Percentiles rank a stretch among this genome's conserved stretches.
phyloP scores from a whole-genome alignment of 2,329 filamentous ascomycete genomes.

The Alternaria hordeiaustralica region DNA sequence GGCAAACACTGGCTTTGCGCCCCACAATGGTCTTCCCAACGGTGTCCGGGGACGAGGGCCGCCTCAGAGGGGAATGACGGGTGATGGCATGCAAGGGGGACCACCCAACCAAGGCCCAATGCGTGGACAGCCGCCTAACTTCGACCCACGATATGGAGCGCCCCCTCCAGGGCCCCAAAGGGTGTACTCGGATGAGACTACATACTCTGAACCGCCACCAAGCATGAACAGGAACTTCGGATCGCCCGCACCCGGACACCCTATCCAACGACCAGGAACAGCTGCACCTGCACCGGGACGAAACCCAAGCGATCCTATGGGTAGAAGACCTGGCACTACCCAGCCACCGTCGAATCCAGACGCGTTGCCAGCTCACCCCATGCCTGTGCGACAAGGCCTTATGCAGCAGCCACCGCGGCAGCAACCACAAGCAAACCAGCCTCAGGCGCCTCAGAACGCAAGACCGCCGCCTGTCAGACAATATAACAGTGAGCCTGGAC shows the following conservation, averaged over 20 bases:
- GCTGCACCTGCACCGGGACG: constrained; percentile 38
- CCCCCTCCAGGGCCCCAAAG: constrained; percentile 41
- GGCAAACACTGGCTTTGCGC: constrained; percentile 49
- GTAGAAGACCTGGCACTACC: constrained; percentile 49
- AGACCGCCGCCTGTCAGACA: constrained; percentile 62
- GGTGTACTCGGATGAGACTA: constrained; percentile 43
- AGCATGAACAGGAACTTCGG: constrained; percentile 39
- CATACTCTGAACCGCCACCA: constrained; percentile 45
- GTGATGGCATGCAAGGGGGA: constrained; percentile 17
- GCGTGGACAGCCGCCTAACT: constrained; percentile 26
- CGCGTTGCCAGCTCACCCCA: constrained; percentile 62
- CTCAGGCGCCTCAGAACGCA: constrained; percentile 27
- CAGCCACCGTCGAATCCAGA: constrained; percentile 58
- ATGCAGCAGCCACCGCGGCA: constrained; percentile 42
- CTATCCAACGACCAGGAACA: constrained; percentile 40
- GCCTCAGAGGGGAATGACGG: constrained; percentile 28
- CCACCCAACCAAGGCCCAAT: constrained; percentile 26
- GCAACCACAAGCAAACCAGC: constrained; percentile 29
- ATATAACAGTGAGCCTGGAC: constrained; percentile 54
- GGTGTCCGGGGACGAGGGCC: constrained; percentile 38
- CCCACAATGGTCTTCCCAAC: constrained; percentile 29
- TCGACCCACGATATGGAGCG: constrained; percentile 38
- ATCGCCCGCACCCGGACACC: constrained; percentile 32
- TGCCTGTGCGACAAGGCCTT: constrained; percentile 61
- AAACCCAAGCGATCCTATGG: constrained; percentile 35